phyloP scores from a whole-genome alignment of 345 rosid genomes.

The Erysimum cheiranthoides region DNA sequence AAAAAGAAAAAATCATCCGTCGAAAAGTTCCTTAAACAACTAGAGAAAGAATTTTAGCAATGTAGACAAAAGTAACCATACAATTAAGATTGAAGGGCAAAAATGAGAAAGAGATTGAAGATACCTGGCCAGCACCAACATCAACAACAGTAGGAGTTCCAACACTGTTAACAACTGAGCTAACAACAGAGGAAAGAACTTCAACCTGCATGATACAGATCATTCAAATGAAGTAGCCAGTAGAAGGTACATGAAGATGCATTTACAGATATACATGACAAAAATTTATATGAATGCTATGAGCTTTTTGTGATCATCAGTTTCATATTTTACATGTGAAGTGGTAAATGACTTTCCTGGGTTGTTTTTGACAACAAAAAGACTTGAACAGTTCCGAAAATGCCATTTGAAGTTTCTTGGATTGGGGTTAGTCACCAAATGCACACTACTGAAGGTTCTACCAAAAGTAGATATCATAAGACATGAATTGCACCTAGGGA shows the following conservation, averaged over 20 bases:
- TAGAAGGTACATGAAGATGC: slow-evolving; percentile 17
- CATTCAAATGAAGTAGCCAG: slow-evolving; percentile 17
- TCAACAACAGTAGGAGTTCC: slow-evolving; percentile 70
- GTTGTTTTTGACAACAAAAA: not conserved
- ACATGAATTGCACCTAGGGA: slow-evolving; percentile 6
- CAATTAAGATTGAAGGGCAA: slow-evolving; percentile 17
- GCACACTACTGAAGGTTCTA: slow-evolving; percentile 1
- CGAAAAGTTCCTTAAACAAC: not conserved
- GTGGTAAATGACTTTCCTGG: not conserved
- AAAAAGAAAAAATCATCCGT: slow-evolving; percentile 1
- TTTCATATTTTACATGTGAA: slow-evolving; percentile 16
- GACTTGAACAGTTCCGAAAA: not conserved
- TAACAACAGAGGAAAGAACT: slow-evolving; percentile 81
- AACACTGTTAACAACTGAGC: slow-evolving; percentile 60
- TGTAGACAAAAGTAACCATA: not conserved
- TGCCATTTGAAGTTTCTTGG: not conserved
- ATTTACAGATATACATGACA: not conserved
- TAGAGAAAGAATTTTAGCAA: slow-evolving; percentile 16
- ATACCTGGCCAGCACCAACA: slow-evolving; percentile 96
- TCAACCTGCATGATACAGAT: slow-evolving; percentile 62
- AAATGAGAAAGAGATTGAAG: slow-evolving; percentile 14
- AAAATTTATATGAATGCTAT: slow-evolving; percentile 4
- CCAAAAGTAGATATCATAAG: slow-evolving; percentile 7
- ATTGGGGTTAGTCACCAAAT: slow-evolving; percentile 10
- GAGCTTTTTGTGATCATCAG: slow-evolving; percentile 18